Evolutionary conservation across 352 stramenopile species (phyloP).

Genomic region (Phytopythium oedochilum): DNA sequence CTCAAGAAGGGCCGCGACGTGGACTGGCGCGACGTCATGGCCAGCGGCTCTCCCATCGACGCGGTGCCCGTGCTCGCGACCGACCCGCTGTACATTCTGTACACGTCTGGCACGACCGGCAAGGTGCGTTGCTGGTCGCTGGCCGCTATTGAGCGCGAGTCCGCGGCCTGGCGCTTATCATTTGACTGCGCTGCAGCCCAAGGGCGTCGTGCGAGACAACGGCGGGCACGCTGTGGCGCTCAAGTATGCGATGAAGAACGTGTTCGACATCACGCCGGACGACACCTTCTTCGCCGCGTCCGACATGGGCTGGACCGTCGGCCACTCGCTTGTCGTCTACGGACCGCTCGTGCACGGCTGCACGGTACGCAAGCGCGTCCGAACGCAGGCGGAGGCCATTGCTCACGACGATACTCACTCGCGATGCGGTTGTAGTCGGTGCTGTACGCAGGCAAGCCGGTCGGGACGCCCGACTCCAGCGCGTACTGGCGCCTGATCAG

Average conservation of each 20-base stretch:
- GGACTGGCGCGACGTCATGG: constrained; percentile 51
- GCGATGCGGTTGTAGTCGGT: constrained; percentile 57
- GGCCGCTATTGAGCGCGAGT: too few species aligned
- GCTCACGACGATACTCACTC: too few species aligned
- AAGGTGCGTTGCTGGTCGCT: constrained; percentile 15
- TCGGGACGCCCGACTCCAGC: constrained; percentile 80
- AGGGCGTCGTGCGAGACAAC: constrained; percentile 81
- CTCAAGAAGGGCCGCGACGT: constrained; percentile 39
- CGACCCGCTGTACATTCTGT: constrained; percentile 78
- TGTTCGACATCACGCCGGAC: constrained; percentile 60
- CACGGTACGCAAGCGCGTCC: too few species aligned
- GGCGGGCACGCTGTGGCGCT: constrained; percentile 79
- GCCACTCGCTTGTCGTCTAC: constrained; percentile 88
- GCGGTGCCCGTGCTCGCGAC: constrained; percentile 46
- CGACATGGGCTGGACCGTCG: constrained; percentile 90
- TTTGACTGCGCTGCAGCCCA: constrained; percentile 31
- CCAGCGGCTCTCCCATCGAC: constrained; percentile 23
- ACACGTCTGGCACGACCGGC: constrained; percentile 74
- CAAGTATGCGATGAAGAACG: constrained; percentile 81
- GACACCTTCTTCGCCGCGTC: constrained; percentile 84
- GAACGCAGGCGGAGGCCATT: too few species aligned
- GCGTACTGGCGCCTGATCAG: constrained; percentile 86
- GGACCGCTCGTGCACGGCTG: constrained; percentile 83
- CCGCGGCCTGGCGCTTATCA: neutral
- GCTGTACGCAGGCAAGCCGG: constrained; percentile 89